A percentile compares a stretch with the other conserved stretches of the same genome.
These are phyloP conservation scores for Ulota crispa DNA, from an alignment of 225 moss, liverwort and hornwort species.

Conservation along the genomic window DNA sequence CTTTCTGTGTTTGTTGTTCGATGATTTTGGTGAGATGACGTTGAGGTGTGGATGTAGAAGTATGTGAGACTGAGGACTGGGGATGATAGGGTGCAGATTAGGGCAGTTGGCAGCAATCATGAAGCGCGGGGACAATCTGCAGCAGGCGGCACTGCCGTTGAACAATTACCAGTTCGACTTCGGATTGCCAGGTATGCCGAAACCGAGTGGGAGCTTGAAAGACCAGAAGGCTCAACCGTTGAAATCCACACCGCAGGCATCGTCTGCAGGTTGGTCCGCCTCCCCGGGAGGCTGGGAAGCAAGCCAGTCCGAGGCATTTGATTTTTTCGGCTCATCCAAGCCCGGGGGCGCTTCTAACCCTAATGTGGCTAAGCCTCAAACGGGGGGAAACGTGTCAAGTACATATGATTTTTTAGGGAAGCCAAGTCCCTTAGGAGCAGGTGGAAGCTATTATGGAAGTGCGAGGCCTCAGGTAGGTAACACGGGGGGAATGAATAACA, in stretches of 20 bases:
- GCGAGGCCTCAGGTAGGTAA: slow-evolving; percentile 49
- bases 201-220: slow-evolving; percentile 82
- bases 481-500: slow-evolving; percentile 39
- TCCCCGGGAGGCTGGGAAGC: slow-evolving; percentile 62
- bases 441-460: slow-evolving; percentile 42
- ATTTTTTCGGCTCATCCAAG: slow-evolving; percentile 45
- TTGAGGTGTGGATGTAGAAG: neutral
- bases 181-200: slow-evolving; percentile 74
- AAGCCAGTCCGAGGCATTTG: slow-evolving; percentile 34
- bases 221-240: slow-evolving; percentile 72
- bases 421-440: slow-evolving; percentile 32
- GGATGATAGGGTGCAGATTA: slow-evolving; percentile 19
- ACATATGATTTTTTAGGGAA: slow-evolving; percentile 54
- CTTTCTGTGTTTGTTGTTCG: neutral
- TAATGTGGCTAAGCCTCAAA: slow-evolving; percentile 36
- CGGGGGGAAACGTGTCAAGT: slow-evolving; percentile 37
- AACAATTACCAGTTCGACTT: slow-evolving; percentile 98
- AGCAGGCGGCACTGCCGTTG: slow-evolving; percentile 63
- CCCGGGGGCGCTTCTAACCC: slow-evolving; percentile 46
- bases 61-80: neutral
- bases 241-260: slow-evolving; percentile 45
- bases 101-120: slow-evolving; percentile 34
- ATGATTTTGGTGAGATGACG: neutral
- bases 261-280: slow-evolving; percentile 64
- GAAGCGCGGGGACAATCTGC: slow-evolving; percentile 85